phyloP scores from a whole-genome alignment of 257 asterid species.

The Plectranthus barbatus region DNA sequence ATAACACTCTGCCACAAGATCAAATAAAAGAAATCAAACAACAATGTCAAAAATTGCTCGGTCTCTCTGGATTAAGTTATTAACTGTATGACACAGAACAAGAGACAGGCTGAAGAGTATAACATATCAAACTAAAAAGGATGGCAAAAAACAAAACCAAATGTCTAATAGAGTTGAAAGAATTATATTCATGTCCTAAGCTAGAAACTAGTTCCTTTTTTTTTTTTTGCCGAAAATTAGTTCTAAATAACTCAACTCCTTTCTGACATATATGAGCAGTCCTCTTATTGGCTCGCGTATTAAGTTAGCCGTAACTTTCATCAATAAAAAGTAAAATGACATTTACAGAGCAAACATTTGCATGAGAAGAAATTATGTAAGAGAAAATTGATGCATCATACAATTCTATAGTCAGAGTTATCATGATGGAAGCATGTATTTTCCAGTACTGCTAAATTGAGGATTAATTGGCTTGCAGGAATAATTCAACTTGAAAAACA shows the following conservation, averaged over 20 bases:
- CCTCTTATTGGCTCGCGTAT: neutral
- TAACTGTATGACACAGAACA: too few species aligned
- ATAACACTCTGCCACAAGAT: conserved; percentile 57
- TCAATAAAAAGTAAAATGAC: neutral
- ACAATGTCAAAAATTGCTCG: neutral
- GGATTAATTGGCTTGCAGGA: neutral
- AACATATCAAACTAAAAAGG: neutral
- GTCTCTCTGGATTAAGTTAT: neutral
- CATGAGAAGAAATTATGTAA: neutral
- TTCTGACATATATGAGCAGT: neutral
- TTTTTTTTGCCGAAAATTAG: neutral
- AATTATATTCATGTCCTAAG: too few species aligned
- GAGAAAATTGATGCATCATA: neutral
- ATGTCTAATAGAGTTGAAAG: neutral
- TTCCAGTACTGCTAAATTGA: neutral
- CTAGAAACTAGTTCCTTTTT: too few species aligned
- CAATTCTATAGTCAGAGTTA: too few species aligned
- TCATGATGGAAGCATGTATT: too few species aligned
- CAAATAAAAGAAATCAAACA: conserved; percentile 19
- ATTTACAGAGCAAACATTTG: too few species aligned
- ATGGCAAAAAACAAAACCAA: neutral
- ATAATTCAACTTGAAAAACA: neutral
- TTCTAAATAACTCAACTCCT: neutral
- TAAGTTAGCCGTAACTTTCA: neutral
- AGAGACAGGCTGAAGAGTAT: too few species aligned